phyloP scores from a whole-genome alignment of 2,329 filamentous ascomycete species.

The Colletotrichum cereale region DNA sequence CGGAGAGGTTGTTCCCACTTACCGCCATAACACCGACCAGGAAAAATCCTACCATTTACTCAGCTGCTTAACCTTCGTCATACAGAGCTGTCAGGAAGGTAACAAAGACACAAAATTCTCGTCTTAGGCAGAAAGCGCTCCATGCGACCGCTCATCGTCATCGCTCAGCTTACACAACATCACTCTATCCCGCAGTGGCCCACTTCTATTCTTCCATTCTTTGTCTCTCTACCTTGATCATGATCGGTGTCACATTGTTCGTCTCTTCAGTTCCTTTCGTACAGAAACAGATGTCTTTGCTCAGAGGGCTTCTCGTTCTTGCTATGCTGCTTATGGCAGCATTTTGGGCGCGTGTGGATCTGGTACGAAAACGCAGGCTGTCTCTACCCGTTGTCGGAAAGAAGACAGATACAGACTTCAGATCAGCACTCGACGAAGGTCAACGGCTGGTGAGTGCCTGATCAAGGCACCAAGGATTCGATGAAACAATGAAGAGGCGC shows the following conservation, averaged over 20 bases:
- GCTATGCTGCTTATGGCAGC: not conserved
- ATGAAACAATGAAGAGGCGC: accelerated
- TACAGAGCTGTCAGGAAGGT: too few species aligned
- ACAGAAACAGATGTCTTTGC: not conserved
- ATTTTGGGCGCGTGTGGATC: not conserved
- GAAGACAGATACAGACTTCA: conserved; percentile 7
- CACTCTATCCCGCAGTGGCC: not conserved
- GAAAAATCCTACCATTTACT: too few species aligned
- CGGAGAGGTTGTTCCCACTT: too few species aligned
- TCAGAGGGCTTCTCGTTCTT: not conserved
- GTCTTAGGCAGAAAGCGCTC: too few species aligned
- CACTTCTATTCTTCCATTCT: too few species aligned
- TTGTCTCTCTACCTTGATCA: not conserved
- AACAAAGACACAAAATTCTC: too few species aligned
- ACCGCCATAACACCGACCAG: too few species aligned
- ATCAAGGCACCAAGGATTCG: not conserved
- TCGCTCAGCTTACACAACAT: too few species aligned
- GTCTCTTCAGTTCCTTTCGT: not conserved
- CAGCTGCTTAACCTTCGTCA: too few species aligned
- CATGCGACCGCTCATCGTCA: too few species aligned
- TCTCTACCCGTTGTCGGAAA: conserved; percentile 5
- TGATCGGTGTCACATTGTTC: not conserved
- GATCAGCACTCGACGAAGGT: conserved; percentile 1
- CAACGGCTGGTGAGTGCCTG: not conserved
- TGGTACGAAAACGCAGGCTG: not conserved